Evolutionary conservation across 177 flowering plant species (phyloP), one percentile per base, ranked within the genome.

Genomic region (Vitis hybrid): DNA sequence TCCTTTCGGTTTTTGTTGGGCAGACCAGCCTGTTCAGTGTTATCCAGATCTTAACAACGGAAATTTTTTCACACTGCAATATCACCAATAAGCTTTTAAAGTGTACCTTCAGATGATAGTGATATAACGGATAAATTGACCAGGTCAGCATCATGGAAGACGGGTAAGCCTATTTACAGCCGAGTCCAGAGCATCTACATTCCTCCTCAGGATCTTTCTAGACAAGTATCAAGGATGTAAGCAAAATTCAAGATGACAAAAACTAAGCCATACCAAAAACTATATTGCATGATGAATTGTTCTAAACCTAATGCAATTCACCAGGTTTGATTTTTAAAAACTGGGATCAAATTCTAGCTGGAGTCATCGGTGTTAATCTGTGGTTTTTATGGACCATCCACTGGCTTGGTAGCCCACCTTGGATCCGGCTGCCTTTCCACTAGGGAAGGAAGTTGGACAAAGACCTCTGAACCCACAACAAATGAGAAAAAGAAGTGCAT

Each of bases 141-240:
- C n/a, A n/a, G 44, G 33, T 28, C 52, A 56, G 1, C 2, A 28
- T 90, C 82, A 93, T 52, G 94, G 89, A 61, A 84, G 68, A 9
- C 90, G 85, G 47, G 90, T 75, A 11, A 87, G 76, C 77, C 62
- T 86, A 82, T 83, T 89, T 31, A 90, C 93, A 62, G 90, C 90
- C 2, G 88, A 75, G 77, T 92, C 97, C 64, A 92, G 75, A 71
- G 86, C 82, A 80, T 95, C 97, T 5, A 92, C 97, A 49, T 88
- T 88, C 75, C 87, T 86, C 80, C 90, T 82, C 71, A 91, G 76
- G 52, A 81, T 49, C 79, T 92, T 92, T 81, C 97, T 91, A 65
- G 8, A 68, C 55, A 69, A 15, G 49, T 5, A 69, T 86, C 69
- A 87, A 90, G 90, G 82, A 78, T 67, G 11, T 66, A 66, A 64